Percentiles rank a stretch among this genome's conserved stretches.
These are phyloP conservation scores for Neurospora sp. DNA, from an alignment of 495 filamentous ascomycete genomes.

Conservation along the genomic window DNA sequence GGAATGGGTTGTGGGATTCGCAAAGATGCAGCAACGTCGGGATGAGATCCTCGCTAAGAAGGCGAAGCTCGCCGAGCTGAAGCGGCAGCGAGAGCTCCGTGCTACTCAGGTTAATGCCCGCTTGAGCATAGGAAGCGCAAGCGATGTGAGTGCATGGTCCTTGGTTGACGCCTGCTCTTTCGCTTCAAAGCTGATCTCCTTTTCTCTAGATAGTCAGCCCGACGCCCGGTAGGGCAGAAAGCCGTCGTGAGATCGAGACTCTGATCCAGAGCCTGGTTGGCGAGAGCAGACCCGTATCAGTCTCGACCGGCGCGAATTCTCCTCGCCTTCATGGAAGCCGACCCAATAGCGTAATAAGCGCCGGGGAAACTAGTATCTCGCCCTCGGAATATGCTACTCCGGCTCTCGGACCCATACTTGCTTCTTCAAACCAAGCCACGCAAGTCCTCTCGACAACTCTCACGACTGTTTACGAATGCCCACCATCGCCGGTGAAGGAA, in stretches of 20 bases:
- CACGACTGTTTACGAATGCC: conserved; percentile 64
- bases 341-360: conserved; percentile 74
- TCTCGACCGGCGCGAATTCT: conserved; percentile 52
- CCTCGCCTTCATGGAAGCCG: conserved; percentile 61
- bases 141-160: conserved; percentile 33
- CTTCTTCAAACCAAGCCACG: conserved; percentile 15
- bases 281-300: conserved; percentile 63
- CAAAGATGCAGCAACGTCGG: conserved; percentile 68
- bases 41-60: conserved; percentile 92
- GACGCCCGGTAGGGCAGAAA: conserved; percentile 57
- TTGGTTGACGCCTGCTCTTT: conserved; percentile 13
- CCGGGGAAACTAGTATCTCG: conserved; percentile 62
- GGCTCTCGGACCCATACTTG: conserved; percentile 25
- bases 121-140: conserved; percentile 43
- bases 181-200: conserved; percentile 44
- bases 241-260: conserved; percentile 69
- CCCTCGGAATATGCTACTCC: conserved; percentile 41
- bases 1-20: conserved; percentile 30
- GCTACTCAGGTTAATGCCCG: conserved; percentile 60
- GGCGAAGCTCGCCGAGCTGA: conserved; percentile 91
- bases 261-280: conserved; percentile 72
- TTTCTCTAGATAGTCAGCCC: conserved; percentile 24
- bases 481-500: conserved; percentile 63
- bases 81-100: conserved; percentile 76
- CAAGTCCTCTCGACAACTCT: conserved; percentile 53